Evolutionary conservation across 169 alveolate species (phyloP).

Genomic region (Eimeria tenella): DNA sequence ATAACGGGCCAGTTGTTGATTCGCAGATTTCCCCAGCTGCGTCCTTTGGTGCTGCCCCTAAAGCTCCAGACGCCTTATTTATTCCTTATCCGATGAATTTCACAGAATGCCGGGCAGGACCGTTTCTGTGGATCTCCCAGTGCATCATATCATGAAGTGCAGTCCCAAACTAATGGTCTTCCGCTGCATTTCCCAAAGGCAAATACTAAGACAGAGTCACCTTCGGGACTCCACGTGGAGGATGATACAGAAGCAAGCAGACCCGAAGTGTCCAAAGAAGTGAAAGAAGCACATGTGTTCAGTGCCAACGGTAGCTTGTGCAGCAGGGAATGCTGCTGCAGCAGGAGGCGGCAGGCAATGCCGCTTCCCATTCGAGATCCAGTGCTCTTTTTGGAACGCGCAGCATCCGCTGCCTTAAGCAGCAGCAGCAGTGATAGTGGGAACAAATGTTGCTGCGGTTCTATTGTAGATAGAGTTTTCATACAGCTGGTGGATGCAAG

Average conservation of each 20-base stretch:
- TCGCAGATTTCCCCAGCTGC: not conserved
- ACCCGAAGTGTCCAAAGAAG: not conserved
- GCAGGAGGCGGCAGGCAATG: not conserved
- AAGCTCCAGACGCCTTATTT: not conserved
- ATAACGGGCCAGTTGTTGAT: slow-evolving; percentile 1
- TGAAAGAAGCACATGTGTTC: not conserved
- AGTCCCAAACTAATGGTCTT: not conserved
- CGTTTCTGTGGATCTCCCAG: not conserved
- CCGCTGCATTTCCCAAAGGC: not conserved
- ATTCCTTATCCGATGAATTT: not conserved
- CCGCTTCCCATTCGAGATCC: no score
- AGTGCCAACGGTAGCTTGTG: not conserved
- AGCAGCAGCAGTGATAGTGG: not conserved
- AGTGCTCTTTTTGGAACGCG: not conserved
- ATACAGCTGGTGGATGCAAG: slow-evolving; percentile 19
- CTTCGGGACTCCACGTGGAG: not conserved
- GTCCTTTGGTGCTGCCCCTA: not conserved
- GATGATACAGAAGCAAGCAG: not conserved
- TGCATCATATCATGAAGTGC: not conserved
- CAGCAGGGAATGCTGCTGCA: slow-evolving; percentile 2
- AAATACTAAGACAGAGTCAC: not conserved
- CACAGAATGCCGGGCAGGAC: not conserved
- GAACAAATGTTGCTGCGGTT: not conserved
- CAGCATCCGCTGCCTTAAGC: not conserved
- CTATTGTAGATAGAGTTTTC: not conserved